A percentile compares a stretch with the other conserved stretches of the same genome.
Conservation (phyloP, 129 eudicot genomes). For the Flaveria robusta region DNA sequence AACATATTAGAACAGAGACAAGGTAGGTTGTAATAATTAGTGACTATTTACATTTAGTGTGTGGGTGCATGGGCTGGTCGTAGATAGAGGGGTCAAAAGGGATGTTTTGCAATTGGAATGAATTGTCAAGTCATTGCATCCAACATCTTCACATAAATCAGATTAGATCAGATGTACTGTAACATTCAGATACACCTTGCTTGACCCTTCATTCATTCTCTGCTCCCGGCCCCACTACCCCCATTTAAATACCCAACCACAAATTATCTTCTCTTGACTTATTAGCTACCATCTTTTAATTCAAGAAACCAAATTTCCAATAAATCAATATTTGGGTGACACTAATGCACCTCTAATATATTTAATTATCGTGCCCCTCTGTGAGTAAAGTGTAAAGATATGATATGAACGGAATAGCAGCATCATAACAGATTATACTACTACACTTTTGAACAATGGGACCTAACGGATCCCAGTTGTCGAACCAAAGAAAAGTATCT, state of each 20-base stretch:
- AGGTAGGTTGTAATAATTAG: background rate
- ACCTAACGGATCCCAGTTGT: no score
- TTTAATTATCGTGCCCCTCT: no score
- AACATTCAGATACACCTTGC: constrained; percentile 26
- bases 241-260: constrained; percentile 2
- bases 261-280: background rate
- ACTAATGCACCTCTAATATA: no score
- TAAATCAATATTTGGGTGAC: no score
- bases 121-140: constrained; percentile 33
- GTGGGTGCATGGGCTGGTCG: constrained; percentile 24
- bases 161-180: constrained; percentile 19
- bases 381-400: no score
- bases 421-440: no score
- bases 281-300: background rate
- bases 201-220: constrained; percentile 31
- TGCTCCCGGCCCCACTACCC: constrained; percentile 25
- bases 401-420: no score
- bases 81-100: constrained; percentile 21
- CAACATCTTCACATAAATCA: constrained; percentile 29
- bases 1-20: background rate
- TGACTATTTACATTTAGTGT: background rate
- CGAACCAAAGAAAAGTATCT: no score
- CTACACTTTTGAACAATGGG: no score
- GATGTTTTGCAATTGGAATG: constrained; percentile 36
- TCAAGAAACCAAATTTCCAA: background rate